These are phyloP conservation scores for Trichosanthes truncata DNA, from an alignment of 306 rosid species.

Conservation along the genomic window DNA sequence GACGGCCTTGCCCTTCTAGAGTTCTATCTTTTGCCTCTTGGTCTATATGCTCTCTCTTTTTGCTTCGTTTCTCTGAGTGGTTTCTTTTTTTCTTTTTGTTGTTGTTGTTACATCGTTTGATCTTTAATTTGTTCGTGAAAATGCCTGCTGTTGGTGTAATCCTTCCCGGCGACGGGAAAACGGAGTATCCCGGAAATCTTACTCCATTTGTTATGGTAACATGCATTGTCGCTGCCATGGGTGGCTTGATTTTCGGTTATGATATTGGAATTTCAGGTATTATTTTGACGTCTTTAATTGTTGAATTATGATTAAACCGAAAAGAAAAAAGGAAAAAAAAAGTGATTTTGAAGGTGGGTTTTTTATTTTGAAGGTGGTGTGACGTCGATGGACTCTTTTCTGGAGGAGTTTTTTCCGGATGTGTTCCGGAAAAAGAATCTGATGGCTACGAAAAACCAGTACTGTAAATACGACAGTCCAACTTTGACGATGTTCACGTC, in stretches of 20 bases:
- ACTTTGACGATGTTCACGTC: conserved; percentile 79
- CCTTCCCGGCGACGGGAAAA: conserved; percentile 13
- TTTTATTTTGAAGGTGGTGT: conserved; percentile 52
- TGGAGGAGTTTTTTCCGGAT: conserved; percentile 56
- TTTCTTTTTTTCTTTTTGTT: not conserved
- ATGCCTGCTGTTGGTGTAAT: conserved; percentile 72
- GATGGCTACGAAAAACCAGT: conserved; percentile 31
- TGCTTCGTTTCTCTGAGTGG: not conserved
- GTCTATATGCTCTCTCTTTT: not conserved
- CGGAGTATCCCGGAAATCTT: conserved; percentile 64
- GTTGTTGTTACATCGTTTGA: not conserved
- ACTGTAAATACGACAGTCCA: conserved; percentile 70
- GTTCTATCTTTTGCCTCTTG: not conserved
- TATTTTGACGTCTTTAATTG: not conserved
- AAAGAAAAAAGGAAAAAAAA: not conserved
- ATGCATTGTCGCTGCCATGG: conserved; percentile 91
- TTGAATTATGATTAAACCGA: not conserved
- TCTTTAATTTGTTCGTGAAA: not conserved
- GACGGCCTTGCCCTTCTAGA: not conserved
- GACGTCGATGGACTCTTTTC: conserved; percentile 79
- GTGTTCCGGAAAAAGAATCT: conserved; percentile 42
- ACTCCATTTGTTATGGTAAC: conserved; percentile 58
- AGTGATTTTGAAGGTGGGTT: not conserved
- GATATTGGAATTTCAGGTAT: conserved; percentile 94
- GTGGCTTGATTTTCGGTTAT: conserved; percentile 91